Conservation (phyloP, 108 stramenopile genomes). For the Pseudonitzschia pungens region DNA sequence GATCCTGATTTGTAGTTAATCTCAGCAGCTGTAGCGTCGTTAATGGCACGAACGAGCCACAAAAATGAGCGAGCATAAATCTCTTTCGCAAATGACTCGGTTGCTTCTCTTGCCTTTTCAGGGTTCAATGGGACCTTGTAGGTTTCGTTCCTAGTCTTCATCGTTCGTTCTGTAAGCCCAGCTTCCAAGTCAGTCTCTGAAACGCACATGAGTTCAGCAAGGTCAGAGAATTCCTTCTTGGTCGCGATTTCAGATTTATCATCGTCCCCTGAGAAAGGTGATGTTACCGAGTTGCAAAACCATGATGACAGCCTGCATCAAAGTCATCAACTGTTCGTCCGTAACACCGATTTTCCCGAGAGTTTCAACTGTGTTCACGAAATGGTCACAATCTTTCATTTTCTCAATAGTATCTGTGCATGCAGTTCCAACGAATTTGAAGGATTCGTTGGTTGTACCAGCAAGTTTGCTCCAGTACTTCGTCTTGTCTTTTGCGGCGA, state of each 20-base stretch:
- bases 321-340: constrained; percentile 54
- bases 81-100: constrained; percentile 94
- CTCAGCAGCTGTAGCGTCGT: constrained; percentile 69
- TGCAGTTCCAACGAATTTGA: constrained; percentile 60
- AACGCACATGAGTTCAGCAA: constrained; percentile 82
- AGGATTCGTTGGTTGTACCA: constrained; percentile 57
- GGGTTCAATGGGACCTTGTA: constrained; percentile 81
- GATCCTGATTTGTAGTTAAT: constrained; percentile 46
- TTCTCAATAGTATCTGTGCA: constrained; percentile 66
- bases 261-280: constrained; percentile 66
- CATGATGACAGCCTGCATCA: constrained; percentile 79
- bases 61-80: constrained; percentile 78
- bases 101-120: constrained; percentile 66
- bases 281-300: constrained; percentile 91
- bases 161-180: constrained; percentile 79
- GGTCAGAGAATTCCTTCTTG: constrained; percentile 52
- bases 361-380: constrained; percentile 64
- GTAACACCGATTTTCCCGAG: constrained; percentile 65
- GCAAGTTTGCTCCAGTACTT: constrained; percentile 72
- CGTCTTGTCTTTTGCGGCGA: constrained; percentile 73
- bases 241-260: constrained; percentile 60
- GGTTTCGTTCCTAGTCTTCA: constrained; percentile 74
- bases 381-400: constrained; percentile 71
- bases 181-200: constrained; percentile 43
- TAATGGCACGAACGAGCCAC: constrained; percentile 82